Base-by-base conservation (phyloP, 495 filamentous ascomycete species). In the Neurospora hispaniola region DNA sequence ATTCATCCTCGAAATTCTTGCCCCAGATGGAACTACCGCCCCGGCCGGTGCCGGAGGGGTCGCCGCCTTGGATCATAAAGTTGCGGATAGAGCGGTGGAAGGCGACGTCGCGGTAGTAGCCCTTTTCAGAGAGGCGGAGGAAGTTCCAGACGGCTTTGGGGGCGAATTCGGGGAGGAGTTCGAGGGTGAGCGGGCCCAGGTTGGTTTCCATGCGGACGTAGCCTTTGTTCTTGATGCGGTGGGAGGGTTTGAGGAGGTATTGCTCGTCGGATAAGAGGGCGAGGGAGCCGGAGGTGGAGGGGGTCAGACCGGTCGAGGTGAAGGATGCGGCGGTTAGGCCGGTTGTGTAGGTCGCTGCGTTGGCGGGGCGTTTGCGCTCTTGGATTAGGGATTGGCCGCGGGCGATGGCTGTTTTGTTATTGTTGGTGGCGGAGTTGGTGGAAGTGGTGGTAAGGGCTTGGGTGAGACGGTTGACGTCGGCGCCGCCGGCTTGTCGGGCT, bases 41-140 rank as follows among this genome's bases (percentile, higher is more conserved):
- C 44, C 91, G 86, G 10, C 96, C 96, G 2, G 93, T 96, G 0
- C 94, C 94, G 0, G 92, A 92, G 0, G 96, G 96, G 79, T 99
- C 96, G 73, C 96, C 96, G 71, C 96, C 96, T 79, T 99, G 96
- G 72, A 98, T 92, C 96, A 99, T 99, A 81, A 99, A 99, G 73
- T 92, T 93, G 38, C 88, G 87, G 77, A 99, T 97, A 79, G 94
- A 96, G 70, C 96, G 90, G 80, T 99, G 96, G 78, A 98, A 98
- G 27, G 86, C 76, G 9, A 96, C 88, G 78, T 85, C 87, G 66
- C 88, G 89, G 84, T 98, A 99, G 82, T 97, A 97, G 1, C 95
- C 96, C 73, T 89, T 91, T 77, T 97, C 92, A 11, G 94, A 88
- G 10, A 99, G 85, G 70, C 92, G 90, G 54, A 96, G 86, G 81